A percentile compares a stretch with the other conserved stretches of the same genome.
Evolutionary conservation across 805 yeast genomes (phyloP).

Genomic region (Priceomyces castillae): DNA sequence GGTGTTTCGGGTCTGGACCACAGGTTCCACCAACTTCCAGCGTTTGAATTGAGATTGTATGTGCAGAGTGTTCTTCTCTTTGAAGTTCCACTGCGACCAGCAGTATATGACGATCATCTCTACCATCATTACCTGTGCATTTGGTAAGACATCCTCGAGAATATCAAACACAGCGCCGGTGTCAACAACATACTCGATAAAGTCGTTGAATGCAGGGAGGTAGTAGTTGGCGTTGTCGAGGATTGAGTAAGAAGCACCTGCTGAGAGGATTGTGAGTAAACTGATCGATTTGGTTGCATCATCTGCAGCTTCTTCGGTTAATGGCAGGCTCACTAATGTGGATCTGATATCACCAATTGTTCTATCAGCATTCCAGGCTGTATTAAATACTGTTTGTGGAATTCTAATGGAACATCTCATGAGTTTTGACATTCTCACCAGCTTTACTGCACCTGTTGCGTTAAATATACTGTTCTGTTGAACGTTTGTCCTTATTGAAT

Average conservation of each 20-base stretch:
- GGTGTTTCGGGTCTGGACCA: constrained; percentile 25
- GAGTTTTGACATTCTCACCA: constrained; percentile 13
- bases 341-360: constrained; percentile 18
- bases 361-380: constrained; percentile 23
- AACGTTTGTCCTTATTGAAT: neutral
- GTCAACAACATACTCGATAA: constrained; percentile 41
- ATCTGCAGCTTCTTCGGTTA: constrained; percentile 12
- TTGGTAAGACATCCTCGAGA: constrained; percentile 16
- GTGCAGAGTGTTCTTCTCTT: constrained; percentile 12
- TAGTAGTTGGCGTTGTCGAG: constrained; percentile 23
- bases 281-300: constrained; percentile 23
- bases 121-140: constrained; percentile 28
- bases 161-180: constrained; percentile 32
- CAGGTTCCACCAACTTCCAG: constrained; percentile 34
- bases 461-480: neutral
- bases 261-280: constrained; percentile 28
- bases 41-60: constrained; percentile 20
- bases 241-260: constrained; percentile 28
- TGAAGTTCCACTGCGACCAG: constrained; percentile 44
- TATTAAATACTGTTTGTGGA: constrained; percentile 15
- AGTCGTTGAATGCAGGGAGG: constrained; percentile 33
- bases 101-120: constrained; percentile 46
- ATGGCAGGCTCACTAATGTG: constrained; percentile 5
- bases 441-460: neutral
- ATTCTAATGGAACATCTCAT: constrained; percentile 10